Evolutionary conservation across 495 filamentous ascomycete genomes (phyloP).

Genomic region (Penicillium lividum): DNA sequence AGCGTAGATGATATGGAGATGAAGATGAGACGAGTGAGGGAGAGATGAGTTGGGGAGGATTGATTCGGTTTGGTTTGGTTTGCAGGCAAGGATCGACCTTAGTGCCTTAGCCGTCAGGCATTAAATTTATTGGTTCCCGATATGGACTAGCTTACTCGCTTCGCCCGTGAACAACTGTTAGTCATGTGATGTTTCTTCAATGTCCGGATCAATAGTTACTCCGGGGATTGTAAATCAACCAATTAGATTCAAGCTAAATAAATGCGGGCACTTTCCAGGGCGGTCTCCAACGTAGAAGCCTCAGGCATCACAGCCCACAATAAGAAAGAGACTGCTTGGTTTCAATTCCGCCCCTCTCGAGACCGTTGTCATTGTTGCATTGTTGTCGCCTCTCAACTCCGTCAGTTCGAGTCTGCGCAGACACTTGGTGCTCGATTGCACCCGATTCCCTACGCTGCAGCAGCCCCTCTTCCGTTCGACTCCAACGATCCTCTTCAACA

Average conservation of each 20-base stretch:
- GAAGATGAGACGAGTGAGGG: slow-evolving; percentile 26
- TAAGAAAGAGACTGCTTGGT: slow-evolving; percentile 25
- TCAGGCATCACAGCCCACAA: slow-evolving; percentile 34
- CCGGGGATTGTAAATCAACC: slow-evolving; percentile 4
- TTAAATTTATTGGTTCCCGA: slow-evolving; percentile 5
- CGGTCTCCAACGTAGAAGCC: slow-evolving; percentile 21
- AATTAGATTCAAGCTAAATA: slow-evolving; percentile 33
- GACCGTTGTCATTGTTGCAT: slow-evolving; percentile 25
- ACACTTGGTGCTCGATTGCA: slow-evolving; percentile 25
- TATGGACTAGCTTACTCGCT: slow-evolving; percentile 34
- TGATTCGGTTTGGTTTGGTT: slow-evolving; percentile 30
- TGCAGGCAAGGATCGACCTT: slow-evolving; percentile 30
- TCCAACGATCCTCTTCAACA: slow-evolving; percentile 11
- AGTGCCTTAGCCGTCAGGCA: slow-evolving; percentile 37
- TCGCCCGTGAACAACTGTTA: slow-evolving; percentile 11
- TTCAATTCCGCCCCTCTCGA: slow-evolving; percentile 24
- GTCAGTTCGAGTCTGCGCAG: slow-evolving; percentile 26
- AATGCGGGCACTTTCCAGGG: slow-evolving; percentile 26
- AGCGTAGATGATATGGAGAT: slow-evolving; percentile 16
- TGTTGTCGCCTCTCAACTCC: slow-evolving; percentile 17
- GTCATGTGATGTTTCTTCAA: slow-evolving; percentile 22
- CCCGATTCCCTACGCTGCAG: slow-evolving; percentile 16
- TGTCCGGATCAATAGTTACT: not conserved
- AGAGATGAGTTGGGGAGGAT: slow-evolving; percentile 31
- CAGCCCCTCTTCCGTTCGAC: slow-evolving; percentile 21